Evolutionary conservation across 306 rosid genomes (phyloP), one percentile per base, ranked within the genome.

Genomic region (Malus orientalis): DNA sequence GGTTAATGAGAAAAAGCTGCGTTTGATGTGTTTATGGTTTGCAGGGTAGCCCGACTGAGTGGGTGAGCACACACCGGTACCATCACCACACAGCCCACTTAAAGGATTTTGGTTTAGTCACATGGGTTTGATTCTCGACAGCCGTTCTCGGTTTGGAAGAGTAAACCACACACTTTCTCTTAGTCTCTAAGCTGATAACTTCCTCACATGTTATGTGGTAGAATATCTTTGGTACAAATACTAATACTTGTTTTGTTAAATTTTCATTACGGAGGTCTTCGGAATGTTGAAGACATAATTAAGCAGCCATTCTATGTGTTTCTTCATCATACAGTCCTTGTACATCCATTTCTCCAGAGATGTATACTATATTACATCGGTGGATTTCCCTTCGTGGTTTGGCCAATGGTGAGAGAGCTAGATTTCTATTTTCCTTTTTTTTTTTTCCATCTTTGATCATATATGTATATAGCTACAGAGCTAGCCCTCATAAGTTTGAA

Each of bases 101-200:
- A 93, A 89, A 79, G 96, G 98, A 38, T 93, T 93, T 76, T 93
- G 98, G 98, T 87, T 75, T 78, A 93, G 98, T 55, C 98, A 93
- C 59, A 88, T 89, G 90, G 88, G 87, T 72, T 93, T 97, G 98
- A 64, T 93, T 12, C 87, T 93, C 70, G 97, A 93, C 78, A 84
- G 88, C 68, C 83, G 79, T 69, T 76, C 87, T 70, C 40, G 89
- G 6, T 30, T 49, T 22, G 79, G 84, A 80, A 89, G 87, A 88
- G 98, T 91, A 84, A 62, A 84, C 29, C 36, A 13, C 36, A 32
- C 36, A 32, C 6, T 32, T 32, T 32, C 23, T 32, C 47, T 36
- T 5, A 47, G 29, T 4, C 29, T 51, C 36, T 5, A 32, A 32
- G 36, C 36, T 32, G 6, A 32, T 32, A 32, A 32, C 36, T 32